Conservation (phyloP, 2,329 filamentous ascomycete genomes). For the Fusarium mundagurra region DNA sequence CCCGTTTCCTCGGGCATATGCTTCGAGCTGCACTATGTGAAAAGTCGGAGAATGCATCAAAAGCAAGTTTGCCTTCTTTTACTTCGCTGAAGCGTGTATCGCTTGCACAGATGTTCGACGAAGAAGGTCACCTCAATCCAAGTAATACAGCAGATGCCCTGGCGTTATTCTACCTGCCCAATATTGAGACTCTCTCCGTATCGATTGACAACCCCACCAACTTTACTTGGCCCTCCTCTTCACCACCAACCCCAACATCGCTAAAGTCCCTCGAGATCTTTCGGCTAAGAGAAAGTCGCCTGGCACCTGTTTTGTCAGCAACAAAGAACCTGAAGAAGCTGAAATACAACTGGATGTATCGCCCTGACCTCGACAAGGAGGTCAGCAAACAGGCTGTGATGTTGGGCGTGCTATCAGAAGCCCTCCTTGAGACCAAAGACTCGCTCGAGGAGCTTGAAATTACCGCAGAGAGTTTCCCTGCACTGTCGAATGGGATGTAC, state of each 20-base stretch:
- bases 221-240: conserved; percentile 4
- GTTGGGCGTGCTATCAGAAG: not conserved
- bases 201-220: conserved; percentile 16
- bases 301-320: conserved; percentile 1
- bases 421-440: not conserved
- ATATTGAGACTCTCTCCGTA: not conserved
- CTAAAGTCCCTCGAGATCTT: conserved; percentile 4
- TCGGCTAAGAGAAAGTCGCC: conserved; percentile 10
- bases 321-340: not conserved
- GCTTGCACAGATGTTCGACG: not conserved
- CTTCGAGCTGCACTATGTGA: conserved; percentile 2
- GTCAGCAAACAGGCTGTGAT: not conserved
- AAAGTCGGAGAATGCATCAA: not conserved
- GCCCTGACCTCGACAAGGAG: not conserved
- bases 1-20: not conserved
- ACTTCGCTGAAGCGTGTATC: not conserved
- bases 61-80: not conserved
- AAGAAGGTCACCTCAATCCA: not conserved
- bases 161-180: conserved; percentile 11
- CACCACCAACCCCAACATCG: not conserved
- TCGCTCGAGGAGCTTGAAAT: not conserved
- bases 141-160: conserved; percentile 12
- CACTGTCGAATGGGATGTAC: rapidly evolving
- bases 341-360: conserved; percentile 15
- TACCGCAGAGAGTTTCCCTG: not conserved